phyloP scores from a whole-genome alignment of 2,329 filamentous ascomycete species.

The Orbilia blumenaviensis region DNA sequence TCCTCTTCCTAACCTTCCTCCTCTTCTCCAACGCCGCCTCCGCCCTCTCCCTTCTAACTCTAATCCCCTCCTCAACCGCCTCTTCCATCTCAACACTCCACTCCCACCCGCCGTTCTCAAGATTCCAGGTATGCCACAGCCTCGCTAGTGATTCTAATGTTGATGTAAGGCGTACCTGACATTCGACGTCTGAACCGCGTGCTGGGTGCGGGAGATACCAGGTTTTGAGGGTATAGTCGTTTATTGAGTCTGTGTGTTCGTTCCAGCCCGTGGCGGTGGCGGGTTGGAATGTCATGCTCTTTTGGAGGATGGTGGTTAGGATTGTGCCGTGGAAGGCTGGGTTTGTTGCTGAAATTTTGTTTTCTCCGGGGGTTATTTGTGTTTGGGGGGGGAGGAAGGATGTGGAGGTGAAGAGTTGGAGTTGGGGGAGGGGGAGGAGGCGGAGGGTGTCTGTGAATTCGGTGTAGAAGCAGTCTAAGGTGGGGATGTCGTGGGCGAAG shows the following conservation, averaged over 20 bases:
- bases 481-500: constrained; percentile 31
- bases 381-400: constrained; percentile 1
- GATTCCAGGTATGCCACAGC: constrained; percentile 5
- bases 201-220: constrained; percentile 35
- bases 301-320: constrained; percentile 18
- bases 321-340: constrained; percentile 13
- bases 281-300: constrained; percentile 32
- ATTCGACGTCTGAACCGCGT: constrained; percentile 24
- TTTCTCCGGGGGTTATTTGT: no score
- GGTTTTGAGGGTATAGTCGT: not conserved
- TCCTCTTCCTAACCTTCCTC: constrained; percentile 30
- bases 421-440: constrained; percentile 19
- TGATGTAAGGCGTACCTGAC: constrained; percentile 17
- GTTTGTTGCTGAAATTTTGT: no score
- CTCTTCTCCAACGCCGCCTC: constrained; percentile 16
- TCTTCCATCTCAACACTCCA: constrained; percentile 32
- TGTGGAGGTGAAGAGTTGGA: constrained; percentile 25
- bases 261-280: constrained; percentile 7
- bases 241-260: not conserved
- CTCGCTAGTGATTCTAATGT: constrained; percentile 24
- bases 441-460: constrained; percentile 44
- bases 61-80: constrained; percentile 36
- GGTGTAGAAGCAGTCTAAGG: constrained; percentile 35
- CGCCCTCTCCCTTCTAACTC: constrained; percentile 23
- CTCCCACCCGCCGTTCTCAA: not conserved